Evolutionary conservation across 208 protist species (phyloP).

Genomic region (Trypanosoma platydactyli): DNA sequence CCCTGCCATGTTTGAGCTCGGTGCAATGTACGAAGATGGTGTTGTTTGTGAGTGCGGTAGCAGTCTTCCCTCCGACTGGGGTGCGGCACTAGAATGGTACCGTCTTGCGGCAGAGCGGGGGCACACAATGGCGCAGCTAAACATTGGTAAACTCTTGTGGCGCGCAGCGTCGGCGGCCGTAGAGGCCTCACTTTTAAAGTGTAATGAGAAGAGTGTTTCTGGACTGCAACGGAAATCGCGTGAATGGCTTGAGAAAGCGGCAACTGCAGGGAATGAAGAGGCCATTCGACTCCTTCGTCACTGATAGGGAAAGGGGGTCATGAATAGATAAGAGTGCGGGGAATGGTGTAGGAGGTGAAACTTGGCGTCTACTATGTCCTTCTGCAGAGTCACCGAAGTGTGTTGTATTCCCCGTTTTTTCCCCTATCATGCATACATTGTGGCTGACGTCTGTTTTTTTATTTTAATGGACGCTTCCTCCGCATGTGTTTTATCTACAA

Average conservation of each 20-base stretch:
- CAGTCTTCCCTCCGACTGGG: conserved; percentile 62
- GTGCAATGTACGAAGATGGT: conserved; percentile 64
- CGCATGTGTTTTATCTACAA: too few relatives aligned
- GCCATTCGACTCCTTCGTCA: conserved; percentile 51
- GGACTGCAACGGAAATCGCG: conserved; percentile 34
- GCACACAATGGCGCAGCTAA: conserved; percentile 67
- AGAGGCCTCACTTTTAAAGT: background rate
- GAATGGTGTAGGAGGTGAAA: background rate
- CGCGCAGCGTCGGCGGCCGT: conserved; percentile 38
- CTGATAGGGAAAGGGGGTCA: conserved; percentile 10
- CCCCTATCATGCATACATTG: conserved; percentile 4
- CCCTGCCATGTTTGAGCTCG: conserved; percentile 84
- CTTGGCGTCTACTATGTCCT: background rate
- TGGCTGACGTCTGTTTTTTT: background rate
- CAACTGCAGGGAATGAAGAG: conserved; percentile 54
- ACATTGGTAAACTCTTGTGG: conserved; percentile 76
- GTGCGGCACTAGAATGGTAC: conserved; percentile 73
- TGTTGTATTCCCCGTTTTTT: conserved; percentile 17
- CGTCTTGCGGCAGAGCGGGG: conserved; percentile 47
- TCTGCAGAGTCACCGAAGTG: background rate
- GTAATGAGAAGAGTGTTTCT: conserved; percentile 12
- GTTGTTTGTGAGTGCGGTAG: background rate
- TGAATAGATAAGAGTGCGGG: background rate
- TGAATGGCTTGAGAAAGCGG: conserved; percentile 63
- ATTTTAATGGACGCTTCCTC: background rate